Base-by-base conservation (phyloP, 2,329 filamentous ascomycete species). In the Stachybotrys chlorohalonatus region DNA sequence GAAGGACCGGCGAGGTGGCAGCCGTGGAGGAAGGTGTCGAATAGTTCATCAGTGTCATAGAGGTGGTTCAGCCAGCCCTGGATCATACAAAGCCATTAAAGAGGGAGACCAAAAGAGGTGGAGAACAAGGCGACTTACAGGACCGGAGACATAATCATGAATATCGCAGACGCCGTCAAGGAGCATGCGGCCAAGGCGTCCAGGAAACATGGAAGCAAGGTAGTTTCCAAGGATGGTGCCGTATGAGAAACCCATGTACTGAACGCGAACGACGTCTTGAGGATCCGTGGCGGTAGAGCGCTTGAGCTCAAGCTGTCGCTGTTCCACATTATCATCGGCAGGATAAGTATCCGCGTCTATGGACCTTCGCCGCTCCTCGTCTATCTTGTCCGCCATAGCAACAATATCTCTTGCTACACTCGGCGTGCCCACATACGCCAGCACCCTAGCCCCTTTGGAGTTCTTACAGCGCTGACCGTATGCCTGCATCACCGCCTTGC, bases 191-290 rank as follows among this genome's bases (percentile, higher is more conserved):
- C 69, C 73, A 7, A 78, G 59, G 5, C 69, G 63, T 1, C 60
- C 67, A 0, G 69, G 68, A 42, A 67, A 72, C 64, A 72, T 62
- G 31, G 68, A 66, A 2, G 68, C 66, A 57, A 71, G 69, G 31
- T 67, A 67, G 51, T 70, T 69, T 1, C 70, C 70, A 0, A 72
- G 61, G 0, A 68, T 16, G 2, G 67, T 70, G 15, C 69, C 68
- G 30, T 81, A 81, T 6, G 75, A 78, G 53, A 80, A 73, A 0
- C 78, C 77, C 66, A 76, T 73, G 58, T 79, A 81, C 60, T 75
- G 73, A 31, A 80, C 58, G 9, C 61, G 47, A n/a, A 47, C 46
- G 8, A 24, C 15, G 3, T 24, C 46, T 8, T 16, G 9, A n/a
- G 7, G 9, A 11, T 47, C 11, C 2, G 36, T 2, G 36, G 8